Conservation (phyloP, 73 alveolate species). For the Symbiodinium natans region DNA sequence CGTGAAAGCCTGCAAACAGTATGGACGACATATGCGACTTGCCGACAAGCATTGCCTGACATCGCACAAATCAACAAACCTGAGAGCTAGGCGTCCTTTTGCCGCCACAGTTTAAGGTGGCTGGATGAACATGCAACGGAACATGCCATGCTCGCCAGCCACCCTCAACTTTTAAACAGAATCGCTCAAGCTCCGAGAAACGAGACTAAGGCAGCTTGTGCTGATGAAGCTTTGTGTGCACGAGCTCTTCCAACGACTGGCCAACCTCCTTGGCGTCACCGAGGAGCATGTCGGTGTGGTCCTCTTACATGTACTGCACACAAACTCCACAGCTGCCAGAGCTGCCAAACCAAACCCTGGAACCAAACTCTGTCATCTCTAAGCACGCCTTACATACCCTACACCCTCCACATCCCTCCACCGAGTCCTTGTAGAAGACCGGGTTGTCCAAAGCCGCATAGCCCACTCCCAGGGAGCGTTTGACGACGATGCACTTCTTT, state of each 20-base stretch:
- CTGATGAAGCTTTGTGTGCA: conserved; percentile 63
- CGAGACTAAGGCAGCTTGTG: not conserved
- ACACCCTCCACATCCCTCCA: not conserved
- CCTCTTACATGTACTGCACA: conserved; percentile 71
- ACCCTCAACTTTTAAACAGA: not conserved
- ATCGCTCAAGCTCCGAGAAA: not conserved
- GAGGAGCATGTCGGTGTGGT: conserved; percentile 95
- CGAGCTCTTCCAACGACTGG: conserved; percentile 94
- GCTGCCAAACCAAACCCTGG: too few relatives aligned
- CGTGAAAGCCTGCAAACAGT: not conserved
- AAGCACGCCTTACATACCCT: too few relatives aligned
- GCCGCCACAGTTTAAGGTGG: not conserved
- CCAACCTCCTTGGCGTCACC: conserved; percentile 95
- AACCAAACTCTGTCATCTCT: too few relatives aligned
- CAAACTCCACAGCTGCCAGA: too few relatives aligned
- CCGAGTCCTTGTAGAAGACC: conserved; percentile 95
- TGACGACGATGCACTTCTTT: conserved; percentile 95
- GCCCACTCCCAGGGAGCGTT: conserved; percentile 96
- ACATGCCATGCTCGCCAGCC: not conserved
- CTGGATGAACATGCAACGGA: not conserved
- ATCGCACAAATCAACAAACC: not conserved
- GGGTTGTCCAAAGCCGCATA: conserved; percentile 97
- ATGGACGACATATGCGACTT: not conserved
- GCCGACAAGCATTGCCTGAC: conserved; percentile 2
- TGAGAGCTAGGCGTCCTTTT: not conserved